Percentiles rank a stretch among this genome's conserved stretches.
These are phyloP conservation scores for Chlorella vulgaris DNA, from an alignment of 139 green algal genomes.

Conservation along the genomic window DNA sequence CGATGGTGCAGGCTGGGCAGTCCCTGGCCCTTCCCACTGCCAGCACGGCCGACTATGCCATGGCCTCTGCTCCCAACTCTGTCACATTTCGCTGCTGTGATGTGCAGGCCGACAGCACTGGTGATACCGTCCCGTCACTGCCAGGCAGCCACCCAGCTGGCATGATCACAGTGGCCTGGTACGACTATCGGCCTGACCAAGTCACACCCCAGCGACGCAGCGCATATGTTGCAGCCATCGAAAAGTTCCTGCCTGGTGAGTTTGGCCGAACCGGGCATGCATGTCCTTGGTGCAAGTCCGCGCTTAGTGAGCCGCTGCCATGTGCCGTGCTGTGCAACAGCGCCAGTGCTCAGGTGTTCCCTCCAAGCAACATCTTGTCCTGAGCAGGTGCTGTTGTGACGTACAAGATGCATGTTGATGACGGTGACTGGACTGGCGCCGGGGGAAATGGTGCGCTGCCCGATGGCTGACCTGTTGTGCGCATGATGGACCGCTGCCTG, in stretches of 20 bases:
- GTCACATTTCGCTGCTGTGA: not conserved
- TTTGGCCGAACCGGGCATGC: too few species aligned
- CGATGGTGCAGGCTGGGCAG: too few species aligned
- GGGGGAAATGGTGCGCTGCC: not conserved
- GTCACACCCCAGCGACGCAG: not conserved
- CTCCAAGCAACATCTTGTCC: too few species aligned
- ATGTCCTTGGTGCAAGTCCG: too few species aligned
- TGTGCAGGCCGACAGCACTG: conserved; percentile 7
- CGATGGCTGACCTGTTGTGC: not conserved
- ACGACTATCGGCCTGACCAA: not conserved
- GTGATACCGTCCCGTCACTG: not conserved
- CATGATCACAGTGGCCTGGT: conserved; percentile 6
- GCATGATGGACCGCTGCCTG: not conserved
- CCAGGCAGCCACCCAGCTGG: not conserved
- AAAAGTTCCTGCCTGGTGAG: conserved; percentile 9
- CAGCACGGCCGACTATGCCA: too few species aligned
- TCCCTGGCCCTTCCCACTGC: too few species aligned
- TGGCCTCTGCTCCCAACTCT: too few species aligned
- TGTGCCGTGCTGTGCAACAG: too few species aligned
- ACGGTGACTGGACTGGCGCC: conserved; percentile 3
- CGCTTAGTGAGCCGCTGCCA: too few species aligned
- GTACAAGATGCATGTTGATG: not conserved
- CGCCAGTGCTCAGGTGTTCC: too few species aligned
- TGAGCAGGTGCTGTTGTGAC: not conserved
- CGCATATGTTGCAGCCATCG: not conserved